Conservation (phyloP, 257 asterid species). For the Penstemon barbatus region DNA sequence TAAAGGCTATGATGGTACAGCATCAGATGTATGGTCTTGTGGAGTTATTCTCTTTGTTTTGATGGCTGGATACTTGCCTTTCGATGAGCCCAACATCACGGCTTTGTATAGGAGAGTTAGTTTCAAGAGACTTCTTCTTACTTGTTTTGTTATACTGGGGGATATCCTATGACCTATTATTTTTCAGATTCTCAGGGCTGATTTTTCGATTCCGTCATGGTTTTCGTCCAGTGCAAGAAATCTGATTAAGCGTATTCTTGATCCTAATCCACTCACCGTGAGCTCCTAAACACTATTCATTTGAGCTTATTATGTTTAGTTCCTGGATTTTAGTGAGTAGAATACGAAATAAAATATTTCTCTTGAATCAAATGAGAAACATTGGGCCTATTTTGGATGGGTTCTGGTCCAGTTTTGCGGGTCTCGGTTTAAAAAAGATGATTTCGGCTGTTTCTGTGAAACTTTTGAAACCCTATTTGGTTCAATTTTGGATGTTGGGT, state of each 20-base stretch:
- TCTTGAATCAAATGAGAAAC: too few species aligned
- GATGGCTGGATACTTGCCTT: slow-evolving; percentile 80
- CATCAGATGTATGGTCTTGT: slow-evolving; percentile 86
- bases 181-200: slow-evolving; percentile 60
- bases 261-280: slow-evolving; percentile 75
- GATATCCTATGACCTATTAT: slow-evolving; percentile 23
- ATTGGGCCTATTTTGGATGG: too few species aligned
- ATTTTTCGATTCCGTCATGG: slow-evolving; percentile 71
- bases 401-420: too few species aligned
- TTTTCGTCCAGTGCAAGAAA: slow-evolving; percentile 62
- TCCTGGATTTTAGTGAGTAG: too few species aligned
- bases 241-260: slow-evolving; percentile 62
- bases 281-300: slow-evolving; percentile 29
- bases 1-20: slow-evolving; percentile 77
- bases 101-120: slow-evolving; percentile 63
- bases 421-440: too few species aligned
- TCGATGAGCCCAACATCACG: slow-evolving; percentile 62
- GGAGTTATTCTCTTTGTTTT: slow-evolving; percentile 86
- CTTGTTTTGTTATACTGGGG: slow-evolving; percentile 11
- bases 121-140: slow-evolving; percentile 19
- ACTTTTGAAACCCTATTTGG: too few species aligned
- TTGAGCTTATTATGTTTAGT: neutral
- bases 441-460: too few species aligned
- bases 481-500: too few species aligned
- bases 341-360: too few species aligned